Evolutionary conservation across 257 asterid species (phyloP).

Genomic region (Echites panduratus): DNA sequence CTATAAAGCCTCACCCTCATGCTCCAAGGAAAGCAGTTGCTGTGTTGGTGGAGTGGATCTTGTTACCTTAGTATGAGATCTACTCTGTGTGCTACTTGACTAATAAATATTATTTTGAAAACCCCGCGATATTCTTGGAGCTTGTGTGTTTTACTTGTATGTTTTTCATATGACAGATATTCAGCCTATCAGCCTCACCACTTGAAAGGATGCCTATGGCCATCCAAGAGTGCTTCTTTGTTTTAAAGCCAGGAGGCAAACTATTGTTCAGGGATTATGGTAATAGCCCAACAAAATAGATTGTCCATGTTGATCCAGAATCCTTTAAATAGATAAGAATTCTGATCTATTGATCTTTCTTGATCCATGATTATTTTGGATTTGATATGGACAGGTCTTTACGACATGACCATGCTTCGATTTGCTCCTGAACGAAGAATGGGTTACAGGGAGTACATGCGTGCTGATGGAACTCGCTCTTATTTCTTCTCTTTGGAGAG

Average conservation of each 20-base stretch:
- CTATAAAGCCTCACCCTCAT: constrained; percentile 7
- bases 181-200: constrained; percentile 84
- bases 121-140: neutral
- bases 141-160: neutral
- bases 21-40: constrained; percentile 37
- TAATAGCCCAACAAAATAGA: constrained; percentile 26
- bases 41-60: constrained; percentile 80
- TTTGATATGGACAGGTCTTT: constrained; percentile 49
- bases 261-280: constrained; percentile 92
- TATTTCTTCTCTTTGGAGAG: constrained; percentile 78
- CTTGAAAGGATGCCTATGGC: constrained; percentile 61
- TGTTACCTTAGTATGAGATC: constrained; percentile 60
- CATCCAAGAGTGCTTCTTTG: constrained; percentile 59
- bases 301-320: constrained; percentile 3
- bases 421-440: constrained; percentile 63
- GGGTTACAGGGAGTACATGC: constrained; percentile 75
- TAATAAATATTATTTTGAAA: neutral
- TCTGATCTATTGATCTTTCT: neutral
- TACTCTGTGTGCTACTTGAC: neutral
- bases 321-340: neutral
- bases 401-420: constrained; percentile 97
- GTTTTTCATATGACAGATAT: constrained; percentile 51
- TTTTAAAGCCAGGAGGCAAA: constrained; percentile 80
- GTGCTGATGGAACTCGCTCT: constrained; percentile 89
- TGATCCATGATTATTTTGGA: constrained; percentile 3